These are phyloP conservation scores for Taphrina sp. DNA, from an alignment of 1,139 yeast genomes.

Conservation along the genomic window DNA sequence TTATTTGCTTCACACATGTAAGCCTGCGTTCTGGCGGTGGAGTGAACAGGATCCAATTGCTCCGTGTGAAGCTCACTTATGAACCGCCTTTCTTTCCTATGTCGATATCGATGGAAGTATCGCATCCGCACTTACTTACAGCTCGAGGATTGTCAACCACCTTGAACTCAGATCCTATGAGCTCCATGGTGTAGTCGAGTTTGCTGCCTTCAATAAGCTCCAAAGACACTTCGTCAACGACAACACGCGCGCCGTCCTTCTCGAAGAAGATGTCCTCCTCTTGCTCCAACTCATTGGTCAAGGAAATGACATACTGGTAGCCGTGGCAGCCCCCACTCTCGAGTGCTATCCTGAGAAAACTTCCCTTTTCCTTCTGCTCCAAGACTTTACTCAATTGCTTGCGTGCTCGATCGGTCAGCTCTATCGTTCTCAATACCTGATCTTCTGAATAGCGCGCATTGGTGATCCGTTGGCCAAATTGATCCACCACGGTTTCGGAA, in stretches of 20 bases:
- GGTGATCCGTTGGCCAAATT: constrained; percentile 1
- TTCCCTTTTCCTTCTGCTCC: constrained; percentile 44
- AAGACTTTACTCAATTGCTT: constrained; percentile 8
- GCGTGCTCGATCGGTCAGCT: constrained; percentile 18
- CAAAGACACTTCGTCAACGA: constrained; percentile 76
- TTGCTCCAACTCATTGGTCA: constrained; percentile 50
- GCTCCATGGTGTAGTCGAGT: constrained; percentile 83
- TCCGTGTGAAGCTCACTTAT: too few relatives aligned
- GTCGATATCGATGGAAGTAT: constrained; percentile 28
- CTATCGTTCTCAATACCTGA: background rate
- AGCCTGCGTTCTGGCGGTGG: too few relatives aligned
- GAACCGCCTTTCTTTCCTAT: constrained; percentile 25
- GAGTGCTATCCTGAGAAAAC: constrained; percentile 69
- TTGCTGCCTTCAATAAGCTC: constrained; percentile 82
- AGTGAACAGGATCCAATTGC: too few relatives aligned
- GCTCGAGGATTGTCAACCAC: constrained; percentile 88
- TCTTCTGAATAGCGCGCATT: constrained; percentile 18
- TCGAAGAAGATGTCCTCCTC: constrained; percentile 54
- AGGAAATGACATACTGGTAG: constrained; percentile 76
- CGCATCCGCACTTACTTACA: constrained; percentile 77
- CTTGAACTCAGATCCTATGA: constrained; percentile 92
- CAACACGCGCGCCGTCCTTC: constrained; percentile 65
- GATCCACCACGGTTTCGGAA: background rate
- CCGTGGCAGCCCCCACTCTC: constrained; percentile 99
- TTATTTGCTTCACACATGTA: too few relatives aligned